Evolutionary conservation across 2,329 filamentous ascomycete genomes (phyloP), one percentile per base, ranked within the genome.

Genomic region (Colletotrichum sp.): DNA sequence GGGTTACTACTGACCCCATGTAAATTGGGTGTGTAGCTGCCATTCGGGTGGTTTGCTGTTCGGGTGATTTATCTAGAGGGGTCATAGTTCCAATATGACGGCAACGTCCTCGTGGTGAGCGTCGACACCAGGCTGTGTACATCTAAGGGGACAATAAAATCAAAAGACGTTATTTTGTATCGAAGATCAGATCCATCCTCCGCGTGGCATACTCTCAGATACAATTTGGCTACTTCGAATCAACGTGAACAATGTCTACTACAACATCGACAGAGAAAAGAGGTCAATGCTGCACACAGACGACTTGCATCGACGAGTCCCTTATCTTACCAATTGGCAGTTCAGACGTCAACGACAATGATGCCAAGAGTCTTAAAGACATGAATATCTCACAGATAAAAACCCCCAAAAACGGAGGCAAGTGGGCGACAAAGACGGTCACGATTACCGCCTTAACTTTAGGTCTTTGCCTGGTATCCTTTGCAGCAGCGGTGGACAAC

Each of bases 401-500:
- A n/a, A 1, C 39, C 39, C 8, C 0, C 9, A 43, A n/a, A 8
- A 2, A 60, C 0, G 28, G 27, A 13, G 27, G 39, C 28, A 32
- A 34, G 13, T 32, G 25, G 39, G 39, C 39, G 39, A 1, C 9
- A 16, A 9, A 55, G 1, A 66, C 16, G 15, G n/a, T 36, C 8
- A 39, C 22, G 18, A 28, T 70, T n/a, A 25, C 8, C 8, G 27
- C 28, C n/a, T 34, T 70, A 28, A 55, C 67, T 9, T 22, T 64
- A 6, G 58, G 67, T 28, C 67, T 70, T 2, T 70, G 58, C 15
- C 28, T 70, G 28, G 58, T 70, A 18, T 25, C 39, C 9, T 64
- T 70, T 25, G 67, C 67, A 15, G 39, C 67, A 9, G 67, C 67
- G 52, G 67, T 70, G 12, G 58, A 70, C 39, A 70, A 70, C 30